phyloP scores from a whole-genome alignment of 2,329 filamentous ascomycete genomes.

The Penicillium sp. region DNA sequence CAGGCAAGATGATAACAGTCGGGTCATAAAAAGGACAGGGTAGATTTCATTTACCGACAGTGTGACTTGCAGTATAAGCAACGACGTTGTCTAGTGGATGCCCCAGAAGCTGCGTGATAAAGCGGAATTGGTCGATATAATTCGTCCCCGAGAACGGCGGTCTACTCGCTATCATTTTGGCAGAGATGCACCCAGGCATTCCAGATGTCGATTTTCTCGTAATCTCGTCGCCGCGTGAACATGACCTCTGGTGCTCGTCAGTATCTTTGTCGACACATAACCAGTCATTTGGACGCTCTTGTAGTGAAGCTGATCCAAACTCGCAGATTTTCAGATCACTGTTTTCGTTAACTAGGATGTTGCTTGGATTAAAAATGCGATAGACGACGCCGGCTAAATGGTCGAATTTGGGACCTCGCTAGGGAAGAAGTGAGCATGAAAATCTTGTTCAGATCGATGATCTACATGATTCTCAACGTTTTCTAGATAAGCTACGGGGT shows the following conservation, averaged over 20 bases:
- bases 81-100: slow-evolving; percentile 97
- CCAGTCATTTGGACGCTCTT: slow-evolving; percentile 98
- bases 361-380: slow-evolving; percentile 96
- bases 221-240: slow-evolving; percentile 99
- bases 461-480: slow-evolving; percentile 54
- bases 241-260: slow-evolving; percentile 99
- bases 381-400: slow-evolving; percentile 98
- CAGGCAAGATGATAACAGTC: slow-evolving; percentile 7
- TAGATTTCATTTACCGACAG: slow-evolving; percentile 61
- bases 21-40: too few relatives aligned
- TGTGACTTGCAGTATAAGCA: slow-evolving; percentile 96
- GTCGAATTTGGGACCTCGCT: slow-evolving; percentile 98
- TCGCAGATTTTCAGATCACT: slow-evolving; percentile 99
- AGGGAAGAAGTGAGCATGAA: slow-evolving; percentile 61
- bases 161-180: slow-evolving; percentile 98
- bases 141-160: slow-evolving; percentile 98
- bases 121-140: slow-evolving; percentile 98
- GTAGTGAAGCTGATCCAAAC: slow-evolving; percentile 94
- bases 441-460: slow-evolving; percentile 97
- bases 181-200: slow-evolving; percentile 98
- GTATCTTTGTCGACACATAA: slow-evolving; percentile 95
- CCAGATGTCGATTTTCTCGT: slow-evolving; percentile 98
- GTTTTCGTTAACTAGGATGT: slow-evolving; percentile 99
- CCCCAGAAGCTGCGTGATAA: slow-evolving; percentile 96
- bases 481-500: not conserved